Evolutionary conservation across 257 asterid species (phyloP), one percentile per base, ranked within the genome.

Genomic region (Rubia yunnanensis): DNA sequence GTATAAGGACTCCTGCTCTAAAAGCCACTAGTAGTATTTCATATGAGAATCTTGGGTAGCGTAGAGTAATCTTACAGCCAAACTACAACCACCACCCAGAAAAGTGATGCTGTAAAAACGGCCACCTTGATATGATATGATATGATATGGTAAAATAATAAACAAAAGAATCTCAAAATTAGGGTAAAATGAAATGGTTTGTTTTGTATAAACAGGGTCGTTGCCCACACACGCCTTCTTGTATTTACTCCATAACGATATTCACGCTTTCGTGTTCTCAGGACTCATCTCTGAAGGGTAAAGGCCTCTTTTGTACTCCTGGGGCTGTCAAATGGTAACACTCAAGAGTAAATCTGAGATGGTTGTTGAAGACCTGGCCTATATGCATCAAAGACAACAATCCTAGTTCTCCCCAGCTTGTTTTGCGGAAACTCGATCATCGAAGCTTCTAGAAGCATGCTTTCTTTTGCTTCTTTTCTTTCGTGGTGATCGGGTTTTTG

Each of bases 381-480:
- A 8, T 50, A 26, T 50, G 57, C n/a, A 50, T 50, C 57, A 50
- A 50, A 48, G 23, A 48, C 54, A 17, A 17, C 48, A 49, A 44
- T 54, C 74, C 77, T 84, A 78, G 69, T 73, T 77, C 60, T 84
- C 94, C 53, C 66, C 76, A 26, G 80, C 53, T 54, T 66, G 82
- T 70, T 81, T 81, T 2, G 74, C 64, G 14, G 94, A 76, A 50
- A 54, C 73, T 26, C 69, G 87, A 5, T 82, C 91, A 4, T 84
- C 90, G 34, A 75, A 20, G 39, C 31, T 80, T 76, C 82, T 87
- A 18, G 88, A 48, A n/a, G 66, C 67, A 57, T 78, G 92, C 83
- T 85, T 88, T 72, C 77, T 82, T 81, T 80, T 94, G 81, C 84
- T 76, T 53, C 88, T 76, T 36, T 86, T 80, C 70, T 83, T 94